Percentiles rank a stretch among this genome's conserved stretches.
phyloP scores from a whole-genome alignment of 2,329 filamentous ascomycete species.

The Botrytis deweyae region DNA sequence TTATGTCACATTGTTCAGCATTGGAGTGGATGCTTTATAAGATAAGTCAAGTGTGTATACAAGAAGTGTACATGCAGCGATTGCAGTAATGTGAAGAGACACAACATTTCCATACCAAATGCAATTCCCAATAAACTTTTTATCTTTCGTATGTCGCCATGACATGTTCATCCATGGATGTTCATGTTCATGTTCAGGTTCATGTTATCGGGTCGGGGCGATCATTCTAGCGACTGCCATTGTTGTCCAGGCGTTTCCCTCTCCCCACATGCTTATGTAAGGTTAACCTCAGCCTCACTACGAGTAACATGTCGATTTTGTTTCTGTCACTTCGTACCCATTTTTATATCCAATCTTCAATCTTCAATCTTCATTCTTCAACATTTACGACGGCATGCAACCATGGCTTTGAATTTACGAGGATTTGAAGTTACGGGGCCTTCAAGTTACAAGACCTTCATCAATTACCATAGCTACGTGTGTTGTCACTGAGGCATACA shows the following conservation, averaged over 20 bases:
- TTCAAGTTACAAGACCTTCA: neutral
- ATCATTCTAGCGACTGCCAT: conserved; percentile 2
- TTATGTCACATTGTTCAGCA: conserved; percentile 14
- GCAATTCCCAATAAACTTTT: neutral
- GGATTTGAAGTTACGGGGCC: too few relatives aligned
- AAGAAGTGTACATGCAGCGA: neutral
- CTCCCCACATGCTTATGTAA: neutral
- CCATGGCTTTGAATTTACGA: neutral
- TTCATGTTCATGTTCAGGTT: neutral
- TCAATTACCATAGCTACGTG: neutral
- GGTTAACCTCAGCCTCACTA: conserved; percentile 4
- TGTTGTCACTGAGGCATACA: neutral
- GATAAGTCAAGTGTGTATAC: neutral
- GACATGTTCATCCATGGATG: neutral
- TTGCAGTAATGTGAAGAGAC: neutral
- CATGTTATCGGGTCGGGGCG: neutral
- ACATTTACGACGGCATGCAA: neutral
- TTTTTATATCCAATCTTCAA: neutral
- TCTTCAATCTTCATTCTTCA: neutral
- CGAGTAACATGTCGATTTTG: neutral
- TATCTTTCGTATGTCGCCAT: neutral
- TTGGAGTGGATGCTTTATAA: conserved; percentile 7
- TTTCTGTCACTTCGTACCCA: neutral
- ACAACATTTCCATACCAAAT: neutral
- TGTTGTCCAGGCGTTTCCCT: neutral